phyloP scores from a whole-genome alignment of 2,329 filamentous ascomycete species.

The Cladophialophora bantiana region DNA sequence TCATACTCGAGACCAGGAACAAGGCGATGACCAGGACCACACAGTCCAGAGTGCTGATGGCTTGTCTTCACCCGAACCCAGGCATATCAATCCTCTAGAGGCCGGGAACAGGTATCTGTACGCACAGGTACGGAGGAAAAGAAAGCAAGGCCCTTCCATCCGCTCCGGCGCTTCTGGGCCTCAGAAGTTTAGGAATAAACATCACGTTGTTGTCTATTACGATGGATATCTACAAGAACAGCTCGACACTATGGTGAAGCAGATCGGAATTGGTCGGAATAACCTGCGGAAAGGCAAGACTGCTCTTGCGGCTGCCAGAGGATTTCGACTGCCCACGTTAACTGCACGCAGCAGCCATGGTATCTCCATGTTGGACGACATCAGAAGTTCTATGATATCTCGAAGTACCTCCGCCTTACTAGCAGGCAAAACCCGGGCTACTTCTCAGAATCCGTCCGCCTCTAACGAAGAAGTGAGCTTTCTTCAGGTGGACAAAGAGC shows the following conservation, averaged over 20 bases:
- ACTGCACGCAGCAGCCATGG: slow-evolving; percentile 14
- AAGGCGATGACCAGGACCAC: slow-evolving; percentile 2
- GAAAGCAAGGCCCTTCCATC: slow-evolving; percentile 46
- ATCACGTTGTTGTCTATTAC: slow-evolving; percentile 88
- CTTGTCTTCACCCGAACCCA: slow-evolving; percentile 19
- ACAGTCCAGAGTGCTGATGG: slow-evolving; percentile 15
- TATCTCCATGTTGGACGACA: slow-evolving; percentile 22
- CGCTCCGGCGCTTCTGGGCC: slow-evolving; percentile 45
- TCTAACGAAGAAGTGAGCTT: slow-evolving; percentile 64
- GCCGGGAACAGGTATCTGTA: slow-evolving; percentile 38
- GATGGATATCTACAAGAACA: slow-evolving; percentile 84
- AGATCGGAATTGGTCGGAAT: slow-evolving; percentile 80
- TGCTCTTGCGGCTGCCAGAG: slow-evolving; percentile 68
- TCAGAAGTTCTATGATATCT: slow-evolving; percentile 21
- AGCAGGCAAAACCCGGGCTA: slow-evolving; percentile 19
- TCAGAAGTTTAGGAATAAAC: slow-evolving; percentile 71
- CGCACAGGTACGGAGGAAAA: slow-evolving; percentile 47
- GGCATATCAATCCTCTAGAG: slow-evolving; percentile 36
- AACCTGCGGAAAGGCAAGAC: slow-evolving; percentile 85
- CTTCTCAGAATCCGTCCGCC: not conserved
- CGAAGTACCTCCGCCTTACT: slow-evolving; percentile 26
- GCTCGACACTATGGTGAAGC: slow-evolving; percentile 82
- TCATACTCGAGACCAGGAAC: slow-evolving; percentile 41
- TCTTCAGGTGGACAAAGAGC: slow-evolving; percentile 76
- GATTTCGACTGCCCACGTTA: slow-evolving; percentile 35